Evolutionary conservation across 345 rosid genomes (phyloP), one percentile per base, ranked within the genome.

Genomic region (Gossypium arboreum): DNA sequence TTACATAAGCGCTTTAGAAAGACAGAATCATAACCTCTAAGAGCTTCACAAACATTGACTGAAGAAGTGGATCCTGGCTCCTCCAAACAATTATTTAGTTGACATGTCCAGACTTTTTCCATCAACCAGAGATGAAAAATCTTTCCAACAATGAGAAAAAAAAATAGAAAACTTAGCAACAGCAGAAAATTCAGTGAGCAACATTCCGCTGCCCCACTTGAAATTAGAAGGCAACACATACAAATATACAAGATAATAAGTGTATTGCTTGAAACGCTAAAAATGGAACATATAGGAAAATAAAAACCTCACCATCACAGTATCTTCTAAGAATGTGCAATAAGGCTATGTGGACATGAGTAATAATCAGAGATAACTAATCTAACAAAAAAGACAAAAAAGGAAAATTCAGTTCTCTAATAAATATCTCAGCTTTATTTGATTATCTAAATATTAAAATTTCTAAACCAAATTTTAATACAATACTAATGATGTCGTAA

Each of bases 1-100:
- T 18, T 20, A 72, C 12, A 9, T 58, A 41, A 9, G 9, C 59
- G 47, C 39, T 43, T 44, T 22, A 60, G 22, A 15, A 55, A 56
- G 10, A 44, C 34, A 47, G 24, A 44, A 54, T 18, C 55, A 64
- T 41, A 45, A 90, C 92, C 94, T 90, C 94, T 81, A 90, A 86
- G 74, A 80, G 86, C 84, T 86, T 86, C 34, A 85, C 90, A 79
- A 88, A 90, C 71, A 90, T 84, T 66, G 92, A 88, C 73, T 88
- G 90, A 79, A 90, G 86, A 72, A 88, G 78, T 72, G 84, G 73
- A 90, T 90, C 84, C 92, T 76, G 58, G 94, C 89, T 84, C 90
- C 92, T n/a, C 90, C 94, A 73, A 68, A 84, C 68, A 88, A 81
- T 87, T 90, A 88, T 45, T 84, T 75, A 17, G 90, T 90, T 44